Conservation (phyloP, 225 moss, liverwort and hornwort genomes). For the Rhytidiadelphus loreus region DNA sequence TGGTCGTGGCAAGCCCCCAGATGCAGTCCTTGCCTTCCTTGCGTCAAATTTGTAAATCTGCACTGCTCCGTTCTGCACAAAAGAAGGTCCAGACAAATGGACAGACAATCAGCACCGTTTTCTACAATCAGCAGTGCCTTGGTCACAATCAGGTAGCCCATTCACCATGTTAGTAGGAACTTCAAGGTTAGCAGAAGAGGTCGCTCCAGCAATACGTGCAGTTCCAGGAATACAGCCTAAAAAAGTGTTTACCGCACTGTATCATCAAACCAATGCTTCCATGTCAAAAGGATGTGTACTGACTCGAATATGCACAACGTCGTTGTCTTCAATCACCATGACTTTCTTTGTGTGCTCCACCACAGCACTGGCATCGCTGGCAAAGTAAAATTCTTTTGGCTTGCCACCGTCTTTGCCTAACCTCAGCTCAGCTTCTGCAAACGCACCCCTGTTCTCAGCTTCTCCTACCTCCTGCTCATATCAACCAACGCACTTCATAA, state of each 20-base stretch:
- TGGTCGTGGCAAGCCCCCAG: conserved; percentile 65
- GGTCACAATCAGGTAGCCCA: background rate
- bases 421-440: conserved; percentile 37
- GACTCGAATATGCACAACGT: conserved; percentile 87
- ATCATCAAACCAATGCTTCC: background rate
- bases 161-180: background rate
- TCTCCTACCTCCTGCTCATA: conserved; percentile 52
- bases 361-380: conserved; percentile 97
- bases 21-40: conserved; percentile 37
- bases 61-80: conserved; percentile 61
- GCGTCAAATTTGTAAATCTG: conserved; percentile 88
- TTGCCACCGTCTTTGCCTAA: conserved; percentile 54
- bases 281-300: background rate
- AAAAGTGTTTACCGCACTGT: background rate
- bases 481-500: background rate
- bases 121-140: background rate
- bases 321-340: conserved; percentile 94
- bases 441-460: conserved; percentile 42
- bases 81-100: background rate
- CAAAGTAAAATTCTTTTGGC: conserved; percentile 80
- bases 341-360: conserved; percentile 99
- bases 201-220: background rate
- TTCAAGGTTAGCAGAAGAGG: background rate
- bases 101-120: background rate
- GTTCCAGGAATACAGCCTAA: background rate